Evolutionary conservation across 345 rosid species (phyloP).

Genomic region (Trapa incisa): DNA sequence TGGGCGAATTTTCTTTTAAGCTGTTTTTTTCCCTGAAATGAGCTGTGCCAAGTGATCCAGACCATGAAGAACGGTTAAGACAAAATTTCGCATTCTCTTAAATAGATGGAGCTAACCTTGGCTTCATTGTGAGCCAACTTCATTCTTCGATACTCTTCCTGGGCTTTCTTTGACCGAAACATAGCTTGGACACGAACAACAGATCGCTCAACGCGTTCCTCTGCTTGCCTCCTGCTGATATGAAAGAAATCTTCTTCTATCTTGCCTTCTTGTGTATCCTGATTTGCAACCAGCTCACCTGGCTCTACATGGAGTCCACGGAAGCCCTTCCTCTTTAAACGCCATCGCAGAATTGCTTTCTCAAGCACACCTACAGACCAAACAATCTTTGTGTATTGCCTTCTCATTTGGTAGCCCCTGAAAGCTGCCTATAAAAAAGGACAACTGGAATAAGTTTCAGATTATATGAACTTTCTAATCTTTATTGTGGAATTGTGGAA

Average conservation of each 20-base stretch:
- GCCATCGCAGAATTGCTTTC: constrained; percentile 87
- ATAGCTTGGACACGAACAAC: constrained; percentile 75
- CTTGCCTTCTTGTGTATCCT: constrained; percentile 23
- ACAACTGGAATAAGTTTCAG: not conserved
- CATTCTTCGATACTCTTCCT: constrained; percentile 76
- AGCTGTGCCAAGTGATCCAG: no score
- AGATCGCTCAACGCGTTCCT: constrained; percentile 79
- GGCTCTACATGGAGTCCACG: constrained; percentile 56
- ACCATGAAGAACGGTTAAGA: no score
- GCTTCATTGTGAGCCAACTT: constrained; percentile 58
- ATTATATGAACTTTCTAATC: not conserved
- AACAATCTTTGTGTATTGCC: constrained; percentile 60
- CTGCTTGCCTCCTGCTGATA: constrained; percentile 72
- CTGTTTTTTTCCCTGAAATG: not conserved
- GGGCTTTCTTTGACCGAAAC: constrained; percentile 96
- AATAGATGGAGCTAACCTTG: constrained; percentile 25
- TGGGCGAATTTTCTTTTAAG: not conserved
- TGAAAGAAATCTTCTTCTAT: constrained; percentile 60
- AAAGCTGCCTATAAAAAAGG: constrained; percentile 46
- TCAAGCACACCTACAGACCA: constrained; percentile 96
- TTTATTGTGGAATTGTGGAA: not conserved
- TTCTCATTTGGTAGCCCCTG: constrained; percentile 73
- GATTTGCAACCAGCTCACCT: constrained; percentile 15
- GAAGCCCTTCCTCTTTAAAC: constrained; percentile 73
- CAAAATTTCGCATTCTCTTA: not conserved